Evolutionary conservation across 768 basidiomycete species (phyloP).

Genomic region (Leccinum subgranulosum): DNA sequence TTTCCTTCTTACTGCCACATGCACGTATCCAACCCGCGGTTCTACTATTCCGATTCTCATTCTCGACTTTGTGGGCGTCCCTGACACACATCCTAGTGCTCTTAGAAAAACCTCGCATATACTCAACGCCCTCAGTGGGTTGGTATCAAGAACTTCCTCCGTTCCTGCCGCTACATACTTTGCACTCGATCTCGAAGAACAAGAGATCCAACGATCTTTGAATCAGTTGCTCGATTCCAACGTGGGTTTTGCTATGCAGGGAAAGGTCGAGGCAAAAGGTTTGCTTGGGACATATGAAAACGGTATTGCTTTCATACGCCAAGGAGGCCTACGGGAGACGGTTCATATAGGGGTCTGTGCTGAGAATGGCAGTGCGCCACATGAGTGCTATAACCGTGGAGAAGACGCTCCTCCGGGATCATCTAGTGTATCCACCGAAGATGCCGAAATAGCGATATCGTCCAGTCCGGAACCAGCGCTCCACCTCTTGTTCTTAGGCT

Average conservation of each 20-base stretch:
- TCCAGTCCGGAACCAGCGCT: constrained; percentile 58
- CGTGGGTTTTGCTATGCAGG: constrained; percentile 56
- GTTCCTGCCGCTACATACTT: constrained; percentile 71
- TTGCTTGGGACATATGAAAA: constrained; percentile 91
- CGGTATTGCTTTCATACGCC: constrained; percentile 74
- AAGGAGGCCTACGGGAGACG: constrained; percentile 29
- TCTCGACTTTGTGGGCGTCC: neutral
- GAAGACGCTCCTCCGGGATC: constrained; percentile 40
- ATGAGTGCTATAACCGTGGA: constrained; percentile 12
- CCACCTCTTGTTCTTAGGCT: constrained; percentile 90
- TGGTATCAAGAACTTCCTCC: constrained; percentile 37
- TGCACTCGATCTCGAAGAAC: constrained; percentile 89
- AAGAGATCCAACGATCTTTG: constrained; percentile 81
- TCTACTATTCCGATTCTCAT: neutral
- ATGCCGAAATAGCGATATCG: constrained; percentile 22
- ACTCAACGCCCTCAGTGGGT: constrained; percentile 62
- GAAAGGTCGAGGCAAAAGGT: constrained; percentile 78
- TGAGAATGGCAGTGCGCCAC: neutral
- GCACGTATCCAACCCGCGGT: neutral
- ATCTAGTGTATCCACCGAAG: constrained; percentile 24
- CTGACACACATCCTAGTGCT: constrained; percentile 46
- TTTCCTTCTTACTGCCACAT: neutral
- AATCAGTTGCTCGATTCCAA: constrained; percentile 59
- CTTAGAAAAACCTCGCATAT: constrained; percentile 88
- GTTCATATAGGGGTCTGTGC: constrained; percentile 3